Evolutionary conservation across 495 filamentous ascomycete genomes (phyloP).

Genomic region (Daldinia vernicosa): DNA sequence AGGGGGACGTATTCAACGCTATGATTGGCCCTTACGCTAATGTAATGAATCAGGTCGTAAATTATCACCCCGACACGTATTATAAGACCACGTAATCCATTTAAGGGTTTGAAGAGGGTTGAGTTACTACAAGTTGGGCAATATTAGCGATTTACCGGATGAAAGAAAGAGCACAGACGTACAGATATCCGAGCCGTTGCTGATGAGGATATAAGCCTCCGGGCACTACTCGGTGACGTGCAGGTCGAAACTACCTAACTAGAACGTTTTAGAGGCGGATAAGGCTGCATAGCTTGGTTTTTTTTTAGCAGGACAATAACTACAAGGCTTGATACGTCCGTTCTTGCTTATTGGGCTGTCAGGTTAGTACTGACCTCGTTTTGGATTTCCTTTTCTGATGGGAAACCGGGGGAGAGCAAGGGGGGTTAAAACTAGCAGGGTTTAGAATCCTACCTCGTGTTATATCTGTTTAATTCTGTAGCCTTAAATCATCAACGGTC

Average conservation of each 20-base stretch:
- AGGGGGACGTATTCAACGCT: background rate
- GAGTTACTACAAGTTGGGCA: background rate
- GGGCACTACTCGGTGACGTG: background rate
- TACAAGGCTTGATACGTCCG: background rate
- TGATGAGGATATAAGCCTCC: background rate
- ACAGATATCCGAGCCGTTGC: background rate
- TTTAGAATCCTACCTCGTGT: slow-evolving; percentile 24
- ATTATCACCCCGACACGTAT: background rate
- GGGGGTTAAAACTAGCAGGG: slow-evolving; percentile 4
- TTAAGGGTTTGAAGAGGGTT: background rate
- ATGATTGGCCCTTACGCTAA: background rate
- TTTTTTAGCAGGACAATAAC: background rate
- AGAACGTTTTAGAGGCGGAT: background rate
- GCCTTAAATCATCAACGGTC: background rate
- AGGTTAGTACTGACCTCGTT: background rate
- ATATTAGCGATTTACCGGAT: background rate
- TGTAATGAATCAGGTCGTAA: background rate
- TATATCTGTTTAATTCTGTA: background rate
- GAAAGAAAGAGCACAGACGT: background rate
- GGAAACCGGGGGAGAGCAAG: background rate
- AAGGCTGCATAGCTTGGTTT: background rate
- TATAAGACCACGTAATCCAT: background rate
- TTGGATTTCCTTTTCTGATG: background rate
- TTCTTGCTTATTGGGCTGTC: background rate
- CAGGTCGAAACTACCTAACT: background rate